Conservation (phyloP, 192 early-diverging fungal genomes). For the Podochytrium sp. region DNA sequence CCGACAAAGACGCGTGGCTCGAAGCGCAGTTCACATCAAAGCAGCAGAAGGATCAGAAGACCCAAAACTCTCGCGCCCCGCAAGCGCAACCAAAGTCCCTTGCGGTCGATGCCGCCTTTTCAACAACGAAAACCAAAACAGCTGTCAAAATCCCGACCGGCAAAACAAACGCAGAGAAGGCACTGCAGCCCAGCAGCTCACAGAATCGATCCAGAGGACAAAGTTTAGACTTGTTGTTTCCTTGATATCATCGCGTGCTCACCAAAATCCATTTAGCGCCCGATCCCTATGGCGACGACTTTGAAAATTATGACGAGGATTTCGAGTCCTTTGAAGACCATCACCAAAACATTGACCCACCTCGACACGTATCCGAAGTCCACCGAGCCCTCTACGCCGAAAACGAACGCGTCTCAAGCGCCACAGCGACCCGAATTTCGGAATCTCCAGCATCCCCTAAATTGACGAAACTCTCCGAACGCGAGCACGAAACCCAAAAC, state of each 20-base stretch:
- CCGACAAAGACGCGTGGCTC: slow-evolving; percentile 19
- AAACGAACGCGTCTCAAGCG: slow-evolving; percentile 48
- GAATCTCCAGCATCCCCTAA: background rate
- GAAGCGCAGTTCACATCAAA: slow-evolving; percentile 15
- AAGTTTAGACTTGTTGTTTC: no score
- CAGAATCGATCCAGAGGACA: no score
- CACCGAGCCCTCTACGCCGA: slow-evolving; percentile 45
- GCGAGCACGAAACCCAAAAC: slow-evolving; percentile 7
- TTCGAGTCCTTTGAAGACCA: slow-evolving; percentile 46
- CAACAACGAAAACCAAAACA: slow-evolving; percentile 18
- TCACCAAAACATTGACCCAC: background rate
- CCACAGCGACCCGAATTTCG: background rate
- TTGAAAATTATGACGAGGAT: slow-evolving; percentile 48
- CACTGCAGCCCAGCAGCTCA: no score
- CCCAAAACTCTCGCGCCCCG: background rate
- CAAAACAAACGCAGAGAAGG: background rate
- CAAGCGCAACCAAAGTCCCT: background rate
- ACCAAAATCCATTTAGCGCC: background rate
- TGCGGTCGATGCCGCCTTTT: background rate
- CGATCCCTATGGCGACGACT: slow-evolving; percentile 44
- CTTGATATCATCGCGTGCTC: no score
- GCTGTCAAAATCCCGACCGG: slow-evolving; percentile 18
- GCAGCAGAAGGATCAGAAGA: no score
- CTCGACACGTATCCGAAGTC: slow-evolving; percentile 34
- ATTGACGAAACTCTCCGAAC: background rate